A percentile compares a stretch with the other conserved stretches of the same genome.
Evolutionary conservation across 495 filamentous ascomycete species (phyloP).

Genomic region (Aspergillus steynii): DNA sequence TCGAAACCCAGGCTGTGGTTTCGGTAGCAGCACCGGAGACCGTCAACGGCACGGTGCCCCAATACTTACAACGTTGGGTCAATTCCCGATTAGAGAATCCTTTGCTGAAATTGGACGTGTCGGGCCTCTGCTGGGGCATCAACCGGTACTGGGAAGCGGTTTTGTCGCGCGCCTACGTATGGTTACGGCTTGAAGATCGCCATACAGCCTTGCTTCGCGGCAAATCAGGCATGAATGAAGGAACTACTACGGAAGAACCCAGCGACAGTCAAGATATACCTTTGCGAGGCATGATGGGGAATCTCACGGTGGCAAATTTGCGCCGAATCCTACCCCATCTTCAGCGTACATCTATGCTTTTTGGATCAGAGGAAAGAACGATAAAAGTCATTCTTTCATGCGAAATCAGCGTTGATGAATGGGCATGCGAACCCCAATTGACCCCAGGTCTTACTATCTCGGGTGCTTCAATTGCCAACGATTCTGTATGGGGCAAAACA

Average conservation of each 20-base stretch:
- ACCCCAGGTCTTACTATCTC: constrained; percentile 38
- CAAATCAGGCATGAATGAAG: not conserved
- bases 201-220: constrained; percentile 17
- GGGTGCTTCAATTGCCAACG: constrained; percentile 11
- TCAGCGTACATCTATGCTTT: constrained; percentile 41
- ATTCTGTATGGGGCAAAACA: constrained; percentile 27
- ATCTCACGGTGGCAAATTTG: constrained; percentile 28
- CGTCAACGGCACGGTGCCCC: constrained; percentile 28
- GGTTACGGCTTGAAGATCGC: constrained; percentile 36
- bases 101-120: constrained; percentile 40
- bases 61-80: constrained; percentile 43
- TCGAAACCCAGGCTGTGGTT: constrained; percentile 35
- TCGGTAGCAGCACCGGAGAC: constrained; percentile 32
- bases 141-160: constrained; percentile 46
- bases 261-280: not conserved
- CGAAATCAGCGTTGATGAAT: constrained; percentile 37
- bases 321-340: constrained; percentile 38
- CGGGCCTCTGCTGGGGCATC: constrained; percentile 46
- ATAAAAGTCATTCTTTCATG: constrained; percentile 35
- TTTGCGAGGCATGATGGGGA: constrained; percentile 4
- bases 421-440: constrained; percentile 43
- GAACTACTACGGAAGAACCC: not conserved
- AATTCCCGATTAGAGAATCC: constrained; percentile 35
- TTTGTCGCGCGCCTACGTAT: constrained; percentile 39
- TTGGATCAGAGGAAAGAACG: constrained; percentile 25